Evolutionary conservation across 78 protist species (phyloP).

Genomic region (Dictyostelium intermedium): DNA sequence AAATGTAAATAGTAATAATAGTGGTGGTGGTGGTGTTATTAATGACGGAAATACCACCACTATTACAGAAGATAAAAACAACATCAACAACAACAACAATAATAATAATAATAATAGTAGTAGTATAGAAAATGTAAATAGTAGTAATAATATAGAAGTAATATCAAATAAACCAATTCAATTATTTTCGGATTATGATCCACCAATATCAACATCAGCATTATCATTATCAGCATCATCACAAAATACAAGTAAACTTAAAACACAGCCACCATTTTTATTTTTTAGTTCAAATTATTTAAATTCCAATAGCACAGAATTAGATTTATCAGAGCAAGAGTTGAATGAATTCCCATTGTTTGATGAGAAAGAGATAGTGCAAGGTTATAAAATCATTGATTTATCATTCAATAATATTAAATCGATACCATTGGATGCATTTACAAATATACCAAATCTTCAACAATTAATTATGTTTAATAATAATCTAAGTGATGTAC

Average conservation of each 20-base stretch:
- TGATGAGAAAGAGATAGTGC: background rate
- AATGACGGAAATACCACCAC: too few species aligned
- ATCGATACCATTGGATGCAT: constrained; percentile 14
- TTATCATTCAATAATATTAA: constrained; percentile 50
- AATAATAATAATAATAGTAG: background rate
- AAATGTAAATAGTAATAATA: background rate
- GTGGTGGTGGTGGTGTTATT: too few species aligned
- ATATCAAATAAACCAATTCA: background rate
- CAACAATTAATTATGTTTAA: constrained; percentile 61
- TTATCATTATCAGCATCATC: background rate
- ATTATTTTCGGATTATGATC: constrained; percentile 13
- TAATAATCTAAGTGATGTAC: background rate
- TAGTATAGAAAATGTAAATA: background rate
- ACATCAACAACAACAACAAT: too few species aligned
- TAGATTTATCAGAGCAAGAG: constrained; percentile 38
- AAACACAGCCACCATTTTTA: constrained; percentile 7
- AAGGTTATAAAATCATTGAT: constrained; percentile 29
- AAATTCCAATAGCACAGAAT: background rate
- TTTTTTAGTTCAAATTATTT: constrained; percentile 5
- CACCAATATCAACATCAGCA: background rate
- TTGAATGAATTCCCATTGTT: constrained; percentile 19
- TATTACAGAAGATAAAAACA: background rate
- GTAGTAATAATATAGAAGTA: background rate
- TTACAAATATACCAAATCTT: background rate
- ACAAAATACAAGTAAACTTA: background rate